Evolutionary conservation across 75 land plant genomes (phyloP).

Genomic region (Cryptomeria japonica): DNA sequence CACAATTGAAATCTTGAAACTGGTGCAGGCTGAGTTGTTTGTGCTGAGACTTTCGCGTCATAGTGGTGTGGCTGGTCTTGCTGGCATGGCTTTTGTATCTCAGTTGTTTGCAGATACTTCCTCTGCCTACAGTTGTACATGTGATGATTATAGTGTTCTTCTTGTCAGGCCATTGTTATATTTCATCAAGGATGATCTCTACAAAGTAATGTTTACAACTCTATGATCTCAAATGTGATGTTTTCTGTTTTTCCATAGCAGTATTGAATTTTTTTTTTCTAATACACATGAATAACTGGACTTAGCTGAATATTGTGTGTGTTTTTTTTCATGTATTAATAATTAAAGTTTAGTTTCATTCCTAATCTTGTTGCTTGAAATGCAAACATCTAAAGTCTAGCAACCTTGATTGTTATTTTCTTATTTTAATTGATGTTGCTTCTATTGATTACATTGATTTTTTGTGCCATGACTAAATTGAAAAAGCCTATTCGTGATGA

Average conservation of each 20-base stretch:
- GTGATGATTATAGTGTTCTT: constrained; percentile 35
- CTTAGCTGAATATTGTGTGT: neutral
- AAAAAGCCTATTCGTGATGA: neutral
- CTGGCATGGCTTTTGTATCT: constrained; percentile 86
- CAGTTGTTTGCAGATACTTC: constrained; percentile 45
- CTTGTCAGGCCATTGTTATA: constrained; percentile 78
- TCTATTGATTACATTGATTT: neutral
- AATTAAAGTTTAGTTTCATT: neutral
- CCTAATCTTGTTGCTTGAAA: neutral
- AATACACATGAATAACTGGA: neutral
- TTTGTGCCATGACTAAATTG: neutral
- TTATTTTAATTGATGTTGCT: neutral
- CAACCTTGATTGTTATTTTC: neutral
- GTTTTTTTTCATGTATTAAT: neutral
- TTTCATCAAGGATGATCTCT: constrained; percentile 80
- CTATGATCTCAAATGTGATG: neutral
- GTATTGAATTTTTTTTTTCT: neutral
- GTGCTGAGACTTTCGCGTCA: constrained; percentile 75
- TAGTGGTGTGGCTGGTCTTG: constrained; percentile 89
- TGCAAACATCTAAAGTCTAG: neutral
- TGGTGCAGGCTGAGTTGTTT: constrained; percentile 84
- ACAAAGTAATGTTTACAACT: constrained; percentile 40
- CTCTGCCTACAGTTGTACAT: constrained; percentile 10
- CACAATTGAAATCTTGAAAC: neutral
- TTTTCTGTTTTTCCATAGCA: neutral